phyloP scores from a whole-genome alignment of 2,329 filamentous ascomycete species.

The Fusarium mundagurra region DNA sequence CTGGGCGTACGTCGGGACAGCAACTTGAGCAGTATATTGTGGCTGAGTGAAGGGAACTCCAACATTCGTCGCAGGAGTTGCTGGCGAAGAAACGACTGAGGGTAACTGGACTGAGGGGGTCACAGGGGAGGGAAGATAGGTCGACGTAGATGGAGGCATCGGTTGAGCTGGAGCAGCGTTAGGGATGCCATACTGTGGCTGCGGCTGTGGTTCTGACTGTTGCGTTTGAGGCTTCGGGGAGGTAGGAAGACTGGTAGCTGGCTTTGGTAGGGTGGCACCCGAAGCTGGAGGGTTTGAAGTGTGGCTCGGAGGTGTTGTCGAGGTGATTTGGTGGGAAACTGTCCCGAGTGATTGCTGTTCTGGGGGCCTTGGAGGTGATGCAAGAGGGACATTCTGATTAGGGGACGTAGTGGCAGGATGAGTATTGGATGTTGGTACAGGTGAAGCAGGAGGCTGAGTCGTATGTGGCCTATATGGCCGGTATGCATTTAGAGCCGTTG shows the following conservation, averaged over 20 bases:
- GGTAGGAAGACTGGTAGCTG: conserved; percentile 10
- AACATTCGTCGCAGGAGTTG: conserved; percentile 12
- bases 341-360: conserved; percentile 24
- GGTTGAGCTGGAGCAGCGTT: conserved; percentile 21
- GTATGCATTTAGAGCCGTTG: conserved; percentile 39
- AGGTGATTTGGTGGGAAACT: conserved; percentile 40
- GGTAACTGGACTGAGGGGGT: conserved; percentile 19
- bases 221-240: conserved; percentile 15
- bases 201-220: conserved; percentile 4
- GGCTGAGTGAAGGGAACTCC: conserved; percentile 28
- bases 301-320: conserved; percentile 6
- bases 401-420: conserved; percentile 16
- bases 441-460: conserved; percentile 13
- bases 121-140: conserved; percentile 22
- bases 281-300: background rate
- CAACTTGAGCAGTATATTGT: conserved; percentile 33
- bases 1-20: conserved; percentile 18
- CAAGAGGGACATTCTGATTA: conserved; percentile 5
- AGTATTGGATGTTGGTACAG: background rate
- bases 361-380: background rate
- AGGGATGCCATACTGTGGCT: conserved; percentile 17
- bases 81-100: conserved; percentile 7
- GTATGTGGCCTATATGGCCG: conserved; percentile 45
- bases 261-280: conserved; percentile 9
- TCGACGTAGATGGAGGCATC: conserved; percentile 8